Percentiles rank a stretch among this genome's conserved stretches.
phyloP scores from a whole-genome alignment of 2,329 filamentous ascomycete genomes.

The Tricladium varicosporioides region DNA sequence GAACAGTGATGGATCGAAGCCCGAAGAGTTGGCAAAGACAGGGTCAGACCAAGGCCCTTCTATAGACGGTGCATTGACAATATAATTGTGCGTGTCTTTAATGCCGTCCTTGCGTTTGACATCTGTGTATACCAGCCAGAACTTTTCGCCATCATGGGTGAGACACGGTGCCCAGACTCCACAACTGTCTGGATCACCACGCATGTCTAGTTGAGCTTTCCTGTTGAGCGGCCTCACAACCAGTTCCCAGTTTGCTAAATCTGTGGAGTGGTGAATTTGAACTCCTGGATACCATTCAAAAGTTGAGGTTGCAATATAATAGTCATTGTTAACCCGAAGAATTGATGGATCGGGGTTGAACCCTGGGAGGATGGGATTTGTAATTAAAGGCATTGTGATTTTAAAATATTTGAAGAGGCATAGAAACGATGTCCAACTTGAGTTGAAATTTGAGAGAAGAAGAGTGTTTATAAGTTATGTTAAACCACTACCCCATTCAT shows the following conservation, averaged over 20 bases:
- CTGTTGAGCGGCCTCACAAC: slow-evolving; percentile 46
- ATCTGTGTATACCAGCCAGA: slow-evolving; percentile 65
- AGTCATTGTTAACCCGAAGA: slow-evolving; percentile 46
- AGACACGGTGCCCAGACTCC: slow-evolving; percentile 66
- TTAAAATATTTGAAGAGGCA: background rate
- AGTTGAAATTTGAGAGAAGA: no score
- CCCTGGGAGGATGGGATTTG: slow-evolving; percentile 44
- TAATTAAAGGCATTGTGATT: slow-evolving; percentile 12
- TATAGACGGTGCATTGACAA: slow-evolving; percentile 51
- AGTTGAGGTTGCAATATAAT: slow-evolving; percentile 52
- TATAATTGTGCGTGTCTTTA: slow-evolving; percentile 64
- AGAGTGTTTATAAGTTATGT: no score
- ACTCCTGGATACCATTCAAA: slow-evolving; percentile 54
- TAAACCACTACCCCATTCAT: no score
- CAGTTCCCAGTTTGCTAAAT: slow-evolving; percentile 41
- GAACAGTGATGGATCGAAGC: slow-evolving; percentile 61
- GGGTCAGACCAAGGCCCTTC: slow-evolving; percentile 63
- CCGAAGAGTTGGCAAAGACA: slow-evolving; percentile 56
- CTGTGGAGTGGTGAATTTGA: slow-evolving; percentile 50
- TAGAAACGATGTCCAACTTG: no score
- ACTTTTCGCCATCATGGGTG: slow-evolving; percentile 56
- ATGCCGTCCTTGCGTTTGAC: slow-evolving; percentile 67
- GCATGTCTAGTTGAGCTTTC: slow-evolving; percentile 53
- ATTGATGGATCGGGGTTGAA: slow-evolving; percentile 55
- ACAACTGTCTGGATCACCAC: slow-evolving; percentile 57